phyloP scores from a whole-genome alignment of 352 stramenopile genomes.

The Pilasporangium apinafurcum region DNA sequence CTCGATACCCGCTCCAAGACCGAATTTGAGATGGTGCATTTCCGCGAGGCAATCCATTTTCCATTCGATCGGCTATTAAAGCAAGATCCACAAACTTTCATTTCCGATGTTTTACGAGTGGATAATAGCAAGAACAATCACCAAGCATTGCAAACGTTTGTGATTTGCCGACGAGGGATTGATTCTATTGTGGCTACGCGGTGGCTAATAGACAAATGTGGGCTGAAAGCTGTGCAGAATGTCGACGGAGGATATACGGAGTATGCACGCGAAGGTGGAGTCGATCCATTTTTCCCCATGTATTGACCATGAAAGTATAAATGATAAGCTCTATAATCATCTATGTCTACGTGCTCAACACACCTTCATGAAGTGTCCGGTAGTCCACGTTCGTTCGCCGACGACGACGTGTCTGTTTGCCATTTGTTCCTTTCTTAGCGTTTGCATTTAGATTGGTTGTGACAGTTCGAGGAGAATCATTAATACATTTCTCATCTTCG shows the following conservation, averaged over 20 bases:
- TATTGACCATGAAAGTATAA: conserved; percentile 30
- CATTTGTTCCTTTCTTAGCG: background rate
- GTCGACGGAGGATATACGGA: conserved; percentile 66
- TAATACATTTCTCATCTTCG: conserved; percentile 3
- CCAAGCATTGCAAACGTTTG: conserved; percentile 10
- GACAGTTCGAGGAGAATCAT: background rate
- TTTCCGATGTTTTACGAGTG: background rate
- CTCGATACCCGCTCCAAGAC: conserved; percentile 46
- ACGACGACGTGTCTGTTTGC: conserved; percentile 10
- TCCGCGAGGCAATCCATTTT: conserved; percentile 59
- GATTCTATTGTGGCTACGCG: conserved; percentile 55
- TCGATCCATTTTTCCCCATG: conserved; percentile 61
- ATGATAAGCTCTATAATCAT: too few relatives aligned
- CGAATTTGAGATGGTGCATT: conserved; percentile 79
- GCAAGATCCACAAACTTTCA: conserved; percentile 6
- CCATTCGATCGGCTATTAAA: conserved; percentile 42
- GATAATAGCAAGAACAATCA: background rate
- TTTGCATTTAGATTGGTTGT: background rate
- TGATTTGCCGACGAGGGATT: conserved; percentile 78
- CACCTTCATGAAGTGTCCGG: conserved; percentile 54
- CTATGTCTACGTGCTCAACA: conserved; percentile 11
- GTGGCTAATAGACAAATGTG: conserved; percentile 46
- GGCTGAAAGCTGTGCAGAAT: conserved; percentile 39
- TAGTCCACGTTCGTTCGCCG: conserved; percentile 40
- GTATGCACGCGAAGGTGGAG: conserved; percentile 43